Evolutionary conservation across 2,329 filamentous ascomycete genomes (phyloP), one percentile per base, ranked within the genome.

Genomic region (Fusarium xylarioides): DNA sequence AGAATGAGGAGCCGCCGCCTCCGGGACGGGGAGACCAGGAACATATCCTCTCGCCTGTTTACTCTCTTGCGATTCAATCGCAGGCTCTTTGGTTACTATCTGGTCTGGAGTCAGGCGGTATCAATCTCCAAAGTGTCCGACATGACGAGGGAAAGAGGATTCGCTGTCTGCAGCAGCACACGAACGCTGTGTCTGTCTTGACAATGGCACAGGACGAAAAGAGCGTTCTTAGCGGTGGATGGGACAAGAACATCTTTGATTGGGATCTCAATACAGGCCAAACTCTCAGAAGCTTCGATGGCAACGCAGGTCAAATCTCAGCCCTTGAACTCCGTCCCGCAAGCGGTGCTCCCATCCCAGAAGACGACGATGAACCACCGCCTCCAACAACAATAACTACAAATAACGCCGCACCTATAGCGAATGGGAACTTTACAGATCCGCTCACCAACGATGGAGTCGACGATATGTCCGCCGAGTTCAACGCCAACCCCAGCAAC

Each of bases 111-210:
- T 96, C 93, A 2, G 96, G 96, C 4, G 92, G 90, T 16, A 98
- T 99, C 81, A 97, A 98, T 78, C 82, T 99, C 47, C 95, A 98
- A 81, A 95, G 94, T 40, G 93, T 97, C 57, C 91, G 96, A 11
- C 95, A 99, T 78, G 94, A 98, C 74, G 96, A 98, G 82, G 96
- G 96, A 16, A 97, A 95, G 80, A 90, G 93, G 56, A 97, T 99
- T 62, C 88, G 91, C 14, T 92, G 91, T 38, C 85, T 99, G 28
- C 91, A 92, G 69, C 90, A 92, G 74, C 96, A 99, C 80, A 94
- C 91, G 4, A 97, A 95, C 52, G 95, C 96, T 1, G 96, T 99
- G 23, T 97, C 95, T 26, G 94, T 97, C 10, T 83, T 99, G 66
- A 91, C 90, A 15, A 84, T 99, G 18, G 90, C 93, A 1, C 90